phyloP scores from a whole-genome alignment of 1,284 basidiomycete species.

The Moesziomyces parantarcticus region DNA sequence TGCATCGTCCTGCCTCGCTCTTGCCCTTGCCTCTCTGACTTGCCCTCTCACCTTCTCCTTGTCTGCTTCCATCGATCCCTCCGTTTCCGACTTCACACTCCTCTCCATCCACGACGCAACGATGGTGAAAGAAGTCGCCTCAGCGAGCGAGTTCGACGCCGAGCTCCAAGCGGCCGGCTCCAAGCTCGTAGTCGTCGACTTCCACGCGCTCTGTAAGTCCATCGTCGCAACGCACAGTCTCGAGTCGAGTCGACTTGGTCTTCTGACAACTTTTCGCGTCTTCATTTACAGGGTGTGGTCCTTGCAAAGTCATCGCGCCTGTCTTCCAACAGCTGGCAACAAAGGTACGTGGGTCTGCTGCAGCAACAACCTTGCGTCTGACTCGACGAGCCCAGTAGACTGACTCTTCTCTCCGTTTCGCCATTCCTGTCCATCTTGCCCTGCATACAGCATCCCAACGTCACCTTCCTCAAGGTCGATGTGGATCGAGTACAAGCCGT shows the following conservation, averaged over 20 bases:
- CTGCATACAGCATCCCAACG: slow-evolving; percentile 25
- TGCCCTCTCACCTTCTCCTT: background rate
- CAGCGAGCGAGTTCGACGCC: slow-evolving; percentile 40
- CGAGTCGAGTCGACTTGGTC: background rate
- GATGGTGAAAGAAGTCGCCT: slow-evolving; percentile 48
- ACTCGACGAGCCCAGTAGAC: background rate
- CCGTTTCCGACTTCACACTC: background rate
- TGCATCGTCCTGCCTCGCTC: background rate
- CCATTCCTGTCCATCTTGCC: no score
- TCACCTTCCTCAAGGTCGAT: slow-evolving; percentile 69
- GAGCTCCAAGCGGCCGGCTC: slow-evolving; percentile 39
- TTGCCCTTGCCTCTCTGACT: background rate
- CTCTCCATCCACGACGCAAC: slow-evolving; percentile 4
- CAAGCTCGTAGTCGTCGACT: slow-evolving; percentile 52
- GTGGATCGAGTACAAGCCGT: slow-evolving; percentile 69
- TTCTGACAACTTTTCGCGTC: background rate
- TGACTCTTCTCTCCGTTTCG: slow-evolving; percentile 8
- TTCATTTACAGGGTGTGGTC: slow-evolving; percentile 39
- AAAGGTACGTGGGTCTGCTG: slow-evolving; percentile 13
- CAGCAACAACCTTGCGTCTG: no score
- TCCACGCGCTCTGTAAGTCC: slow-evolving; percentile 48
- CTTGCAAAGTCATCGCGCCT: slow-evolving; percentile 47
- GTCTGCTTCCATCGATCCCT: background rate
- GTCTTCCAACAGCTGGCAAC: slow-evolving; percentile 37
- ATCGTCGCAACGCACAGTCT: background rate